Percentiles rank a stretch among this genome's conserved stretches.
These are phyloP conservation scores for Gossypium trilobum DNA, from an alignment of 441 rosid genomes.

Conservation along the genomic window DNA sequence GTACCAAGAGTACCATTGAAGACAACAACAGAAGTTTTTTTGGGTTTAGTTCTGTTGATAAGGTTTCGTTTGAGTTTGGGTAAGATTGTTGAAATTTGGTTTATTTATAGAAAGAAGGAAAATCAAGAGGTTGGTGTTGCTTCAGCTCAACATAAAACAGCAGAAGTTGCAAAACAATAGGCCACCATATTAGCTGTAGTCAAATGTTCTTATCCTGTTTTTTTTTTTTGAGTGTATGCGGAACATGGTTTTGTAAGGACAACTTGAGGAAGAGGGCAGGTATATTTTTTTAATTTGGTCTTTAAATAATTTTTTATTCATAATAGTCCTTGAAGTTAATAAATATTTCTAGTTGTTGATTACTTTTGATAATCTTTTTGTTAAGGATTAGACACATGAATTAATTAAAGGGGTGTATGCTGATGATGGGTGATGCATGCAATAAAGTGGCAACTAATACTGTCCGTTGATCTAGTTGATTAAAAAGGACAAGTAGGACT, in stretches of 20 bases:
- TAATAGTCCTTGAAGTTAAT: too few relatives aligned
- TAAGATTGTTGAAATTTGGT: not conserved
- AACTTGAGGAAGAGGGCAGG: not conserved
- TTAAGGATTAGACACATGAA: not conserved
- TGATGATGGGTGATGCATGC: not conserved
- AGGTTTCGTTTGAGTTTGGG: not conserved
- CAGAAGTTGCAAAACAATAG: not conserved
- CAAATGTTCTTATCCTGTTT: slow-evolving; percentile 8
- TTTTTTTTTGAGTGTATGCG: not conserved
- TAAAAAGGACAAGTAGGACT: not conserved
- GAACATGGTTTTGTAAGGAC: slow-evolving; percentile 2
- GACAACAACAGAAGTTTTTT: not conserved
- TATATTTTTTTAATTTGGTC: too few relatives aligned
- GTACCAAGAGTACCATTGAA: slow-evolving; percentile 37
- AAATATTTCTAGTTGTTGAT: not conserved
- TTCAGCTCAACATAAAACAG: not conserved
- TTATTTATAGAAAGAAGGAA: not conserved
- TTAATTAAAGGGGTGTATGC: not conserved
- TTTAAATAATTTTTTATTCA: too few relatives aligned
- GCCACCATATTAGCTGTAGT: not conserved
- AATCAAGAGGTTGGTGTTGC: slow-evolving; percentile 1
- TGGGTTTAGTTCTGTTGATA: not conserved
- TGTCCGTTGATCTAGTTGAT: not conserved
- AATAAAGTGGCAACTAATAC: not conserved
- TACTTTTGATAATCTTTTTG: not conserved